Evolutionary conservation across 73 alveolate species (phyloP).

Genomic region (Paraurostyla sp.): DNA sequence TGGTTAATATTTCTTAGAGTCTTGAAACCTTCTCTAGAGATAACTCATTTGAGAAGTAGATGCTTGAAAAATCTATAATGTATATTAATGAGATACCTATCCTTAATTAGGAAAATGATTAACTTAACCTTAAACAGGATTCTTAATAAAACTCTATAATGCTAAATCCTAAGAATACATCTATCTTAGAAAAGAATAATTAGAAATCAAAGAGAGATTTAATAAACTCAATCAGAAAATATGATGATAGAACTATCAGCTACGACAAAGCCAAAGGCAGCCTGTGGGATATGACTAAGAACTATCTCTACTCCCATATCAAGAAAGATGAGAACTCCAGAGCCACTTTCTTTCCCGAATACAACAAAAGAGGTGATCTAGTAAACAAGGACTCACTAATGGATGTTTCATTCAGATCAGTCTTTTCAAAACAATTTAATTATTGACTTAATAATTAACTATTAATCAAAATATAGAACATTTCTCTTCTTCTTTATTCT

Average conservation of each 20-base stretch:
- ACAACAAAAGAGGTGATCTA: conserved; percentile 43
- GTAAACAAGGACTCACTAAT: conserved; percentile 26
- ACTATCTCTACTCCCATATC: conserved; percentile 24
- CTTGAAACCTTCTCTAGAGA: neutral
- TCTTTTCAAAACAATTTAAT: conserved; percentile 3
- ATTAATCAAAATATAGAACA: conserved; percentile 39
- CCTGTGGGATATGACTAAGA: conserved; percentile 47
- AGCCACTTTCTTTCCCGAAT: conserved; percentile 2
- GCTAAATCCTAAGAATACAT: neutral
- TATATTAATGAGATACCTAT: neutral
- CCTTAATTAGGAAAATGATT: neutral
- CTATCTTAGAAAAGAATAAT: conserved; percentile 26
- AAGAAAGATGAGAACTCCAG: conserved; percentile 20
- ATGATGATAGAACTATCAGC: conserved; percentile 49
- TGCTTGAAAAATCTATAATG: neutral
- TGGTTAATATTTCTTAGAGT: neutral
- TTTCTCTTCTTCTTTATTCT: conserved; percentile 38
- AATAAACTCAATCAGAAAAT: conserved; percentile 25
- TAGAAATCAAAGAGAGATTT: conserved; percentile 14
- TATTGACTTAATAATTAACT: neutral
- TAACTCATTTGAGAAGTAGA: neutral
- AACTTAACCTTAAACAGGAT: neutral
- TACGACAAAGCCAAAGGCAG: conserved; percentile 35
- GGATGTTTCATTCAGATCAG: conserved; percentile 33
- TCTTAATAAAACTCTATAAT: too few species aligned